Percentiles rank a stretch among this genome's conserved stretches.
phyloP scores from a whole-genome alignment of 768 basidiomycete species.

The Obba rivulosa region DNA sequence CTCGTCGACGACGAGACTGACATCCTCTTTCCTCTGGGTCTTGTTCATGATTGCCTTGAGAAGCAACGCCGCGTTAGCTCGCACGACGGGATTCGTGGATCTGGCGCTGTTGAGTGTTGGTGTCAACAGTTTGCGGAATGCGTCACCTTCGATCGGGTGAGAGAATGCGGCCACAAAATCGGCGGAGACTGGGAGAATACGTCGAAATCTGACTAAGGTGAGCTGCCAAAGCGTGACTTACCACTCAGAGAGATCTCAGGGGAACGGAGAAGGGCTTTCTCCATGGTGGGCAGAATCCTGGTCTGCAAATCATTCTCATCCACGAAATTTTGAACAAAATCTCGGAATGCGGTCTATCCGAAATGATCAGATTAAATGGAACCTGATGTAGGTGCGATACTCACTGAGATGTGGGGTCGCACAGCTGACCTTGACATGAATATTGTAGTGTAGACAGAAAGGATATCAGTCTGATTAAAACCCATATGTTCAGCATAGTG shows the following conservation, averaged over 20 bases:
- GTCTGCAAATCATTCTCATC: conserved; percentile 44
- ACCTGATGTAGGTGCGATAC: no score
- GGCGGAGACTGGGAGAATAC: conserved; percentile 37
- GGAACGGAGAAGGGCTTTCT: conserved; percentile 75
- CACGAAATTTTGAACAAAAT: conserved; percentile 55
- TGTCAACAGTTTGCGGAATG: conserved; percentile 50
- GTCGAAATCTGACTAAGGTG: background rate
- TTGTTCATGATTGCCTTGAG: conserved; percentile 44
- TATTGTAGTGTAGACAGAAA: conserved; percentile 56
- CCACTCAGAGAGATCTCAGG: conserved; percentile 73
- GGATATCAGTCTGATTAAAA: conserved; percentile 44
- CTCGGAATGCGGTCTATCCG: conserved; percentile 45
- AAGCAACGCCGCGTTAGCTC: conserved; percentile 49
- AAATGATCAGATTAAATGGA: conserved; percentile 3
- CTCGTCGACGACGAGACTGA: conserved; percentile 51
- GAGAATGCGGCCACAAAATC: conserved; percentile 54
- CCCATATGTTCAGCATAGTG: background rate
- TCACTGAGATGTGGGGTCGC: conserved; percentile 53
- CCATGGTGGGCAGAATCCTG: conserved; percentile 63
- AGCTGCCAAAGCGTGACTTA: conserved; percentile 25
- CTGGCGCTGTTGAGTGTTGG: conserved; percentile 66
- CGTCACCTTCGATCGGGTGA: conserved; percentile 40
- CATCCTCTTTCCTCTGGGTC: conserved; percentile 31
- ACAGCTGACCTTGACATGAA: conserved; percentile 64
- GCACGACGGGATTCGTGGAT: conserved; percentile 61